Conservation (phyloP, 2,329 filamentous ascomycete genomes). For the Trichoderma atroviride region DNA sequence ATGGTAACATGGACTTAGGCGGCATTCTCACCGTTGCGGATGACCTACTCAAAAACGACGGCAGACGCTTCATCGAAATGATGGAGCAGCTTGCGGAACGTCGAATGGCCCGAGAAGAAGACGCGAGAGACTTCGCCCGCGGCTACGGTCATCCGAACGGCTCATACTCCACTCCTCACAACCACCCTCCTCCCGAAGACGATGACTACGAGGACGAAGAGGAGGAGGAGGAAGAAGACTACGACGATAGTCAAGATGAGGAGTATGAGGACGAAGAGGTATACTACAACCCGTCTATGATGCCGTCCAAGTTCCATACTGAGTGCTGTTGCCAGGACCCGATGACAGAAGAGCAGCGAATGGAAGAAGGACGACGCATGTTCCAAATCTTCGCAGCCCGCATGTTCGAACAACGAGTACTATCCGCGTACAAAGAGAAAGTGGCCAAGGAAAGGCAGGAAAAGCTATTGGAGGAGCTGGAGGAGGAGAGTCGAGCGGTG, state of each 20-base stretch:
- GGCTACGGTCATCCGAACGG: constrained; percentile 64
- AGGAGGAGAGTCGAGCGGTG: constrained; percentile 78
- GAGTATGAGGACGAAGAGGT: constrained; percentile 81
- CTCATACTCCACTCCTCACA: constrained; percentile 62
- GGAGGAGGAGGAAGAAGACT: constrained; percentile 63
- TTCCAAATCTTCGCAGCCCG: constrained; percentile 98
- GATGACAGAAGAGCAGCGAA: constrained; percentile 97
- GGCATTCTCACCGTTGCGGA: constrained; percentile 98
- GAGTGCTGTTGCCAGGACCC: constrained; percentile 69
- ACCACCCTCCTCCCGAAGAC: constrained; percentile 75
- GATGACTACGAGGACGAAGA: constrained; percentile 74
- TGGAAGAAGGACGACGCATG: constrained; percentile 98
- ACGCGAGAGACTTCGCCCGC: constrained; percentile 67
- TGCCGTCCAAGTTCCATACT: constrained; percentile 47
- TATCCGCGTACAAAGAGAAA: constrained; percentile 97
- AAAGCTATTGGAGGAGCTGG: constrained; percentile 86
- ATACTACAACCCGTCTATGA: constrained; percentile 50
- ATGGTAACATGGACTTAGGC: constrained; percentile 65
- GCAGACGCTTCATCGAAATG: constrained; percentile 99
- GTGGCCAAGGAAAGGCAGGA: constrained; percentile 90
- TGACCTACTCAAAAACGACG: constrained; percentile 97
- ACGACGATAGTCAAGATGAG: constrained; percentile 64
- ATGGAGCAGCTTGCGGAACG: constrained; percentile 99
- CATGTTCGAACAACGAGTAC: constrained; percentile 97
- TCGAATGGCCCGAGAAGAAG: constrained; percentile 94